phyloP scores from a whole-genome alignment of 176 grass and related monocot species.

The Stipa capillata region DNA sequence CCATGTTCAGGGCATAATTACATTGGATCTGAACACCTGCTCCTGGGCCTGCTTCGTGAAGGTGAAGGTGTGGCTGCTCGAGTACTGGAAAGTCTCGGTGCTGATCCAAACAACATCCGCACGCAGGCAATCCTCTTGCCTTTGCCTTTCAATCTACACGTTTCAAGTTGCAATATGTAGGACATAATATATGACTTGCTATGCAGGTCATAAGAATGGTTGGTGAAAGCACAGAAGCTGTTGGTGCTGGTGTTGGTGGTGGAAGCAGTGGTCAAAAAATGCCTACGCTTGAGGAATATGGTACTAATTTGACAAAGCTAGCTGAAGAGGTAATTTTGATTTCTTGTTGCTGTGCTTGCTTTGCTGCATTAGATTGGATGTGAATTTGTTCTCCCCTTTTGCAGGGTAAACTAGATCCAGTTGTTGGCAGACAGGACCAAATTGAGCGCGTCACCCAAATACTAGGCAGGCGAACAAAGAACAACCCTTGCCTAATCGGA shows the following conservation, averaged over 20 bases:
- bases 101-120: conserved; percentile 87
- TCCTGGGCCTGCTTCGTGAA: conserved; percentile 84
- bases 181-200: background rate
- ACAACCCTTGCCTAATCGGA: conserved; percentile 94
- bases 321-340: conserved; percentile 75
- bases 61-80: conserved; percentile 91
- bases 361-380: background rate
- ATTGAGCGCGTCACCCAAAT: conserved; percentile 99
- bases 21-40: conserved; percentile 90
- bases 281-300: conserved; percentile 98
- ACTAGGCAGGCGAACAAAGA: conserved; percentile 91
- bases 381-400: conserved; percentile 23
- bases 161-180: background rate
- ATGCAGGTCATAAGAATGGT: conserved; percentile 97
- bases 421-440: conserved; percentile 75
- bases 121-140: conserved; percentile 54
- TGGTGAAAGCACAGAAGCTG: conserved; percentile 90
- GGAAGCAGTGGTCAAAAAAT: conserved; percentile 91
- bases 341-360: background rate
- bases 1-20: conserved; percentile 80
- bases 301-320: conserved; percentile 96
- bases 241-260: conserved; percentile 88
- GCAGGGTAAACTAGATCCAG: conserved; percentile 93
- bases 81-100: conserved; percentile 87
- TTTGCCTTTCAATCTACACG: background rate